Base-by-base conservation (phyloP, 2,329 filamentous ascomycete genomes). In the Emmonsiellopsis sp. region DNA sequence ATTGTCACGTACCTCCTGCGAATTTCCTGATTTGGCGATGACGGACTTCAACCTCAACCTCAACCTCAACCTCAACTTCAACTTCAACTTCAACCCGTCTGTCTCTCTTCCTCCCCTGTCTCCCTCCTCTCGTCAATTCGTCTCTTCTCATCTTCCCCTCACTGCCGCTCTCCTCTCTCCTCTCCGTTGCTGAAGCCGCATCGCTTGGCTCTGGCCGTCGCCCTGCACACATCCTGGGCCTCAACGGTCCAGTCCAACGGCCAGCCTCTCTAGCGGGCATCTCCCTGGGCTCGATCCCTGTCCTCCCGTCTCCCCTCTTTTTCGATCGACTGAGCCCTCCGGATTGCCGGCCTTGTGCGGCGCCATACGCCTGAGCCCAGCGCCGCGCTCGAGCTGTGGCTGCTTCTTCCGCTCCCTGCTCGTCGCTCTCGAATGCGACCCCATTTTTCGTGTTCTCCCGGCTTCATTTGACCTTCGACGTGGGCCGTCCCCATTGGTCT, bases 401-500 rank as follows among this genome's bases (percentile, higher is more conserved):
- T 40, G 52, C 45, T 49, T 36, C 45, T 55, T 49, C 45, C 31
- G 42, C 47, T 49, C 53, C 55, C 53, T 51, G 53, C 36, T 52
- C 37, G 36, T 55, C 42, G 42, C 43, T 36, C 44, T 48, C 10
- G 48, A 42, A 45, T 40, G 53, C 51, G 49, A 49, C 33, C 44
- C 46, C 32, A 43, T 42, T 44, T 52, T 53, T 53, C 39, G 36
- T 44, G 53, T 52, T 51, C 49, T 42, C 44, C 52, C 42, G 31
- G 40, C 42, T 14, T 42, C 51, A 37, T 42, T 14, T 45, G 46
- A n/a, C 49, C 34, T 50, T 55, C 53, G 50, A 58, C 55, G 56
- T 58, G 56, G 52, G 55, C 53, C 44, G 31, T 40, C 52, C 55
- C 56, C 42, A 58, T 58, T 58, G 56, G 56, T 54, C 56, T 53